Evolutionary conservation across 371 early-diverging fungal species (phyloP), one percentile per base, ranked within the genome.

Genomic region (Apophysomyces variabilis): DNA sequence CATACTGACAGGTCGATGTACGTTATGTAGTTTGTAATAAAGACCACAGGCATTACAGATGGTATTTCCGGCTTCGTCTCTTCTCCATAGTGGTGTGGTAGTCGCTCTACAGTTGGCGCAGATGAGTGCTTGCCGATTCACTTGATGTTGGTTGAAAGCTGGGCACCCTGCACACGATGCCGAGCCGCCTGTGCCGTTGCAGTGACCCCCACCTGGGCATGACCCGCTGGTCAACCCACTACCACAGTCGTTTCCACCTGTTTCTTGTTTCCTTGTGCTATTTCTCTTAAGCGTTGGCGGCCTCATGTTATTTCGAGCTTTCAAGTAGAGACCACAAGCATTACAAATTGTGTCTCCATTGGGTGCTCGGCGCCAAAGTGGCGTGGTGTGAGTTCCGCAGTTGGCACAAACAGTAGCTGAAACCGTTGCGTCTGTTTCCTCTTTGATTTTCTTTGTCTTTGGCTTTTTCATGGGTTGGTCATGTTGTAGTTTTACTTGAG

Each of bases 291-390:
- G 77, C 57, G 76, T 84, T 47, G 74, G 80, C 26, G 85, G 77
- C 54, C 77, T 56, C 13, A 74, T 58, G 11, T 74, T 72, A 38
- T 77, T 77, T 16, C 74, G 58, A 36, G 77, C 77, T 41, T 77
- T 77, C 8, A 77, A 76, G 64, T 92, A 92, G 59, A 91, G 84
- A 21, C 92, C 92, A 83, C 96, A 96, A 7, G 95, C 95, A 75
- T 95, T 96, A 77, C 96, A 96, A 60, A 95, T 86, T 50, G 85
- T 82, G 44, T 92, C 88, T 43, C 92, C 93, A 59, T 89, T 85
- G 26, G 87, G 85, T 43, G 89, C 90, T 72, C 95, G 77, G 59
- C 97, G 73, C 97, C 97, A 97, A 14, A 95, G 85, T 1, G 96
- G 95, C 13, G 97, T 96, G 7, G 84, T 83, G 5, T 89, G 91